phyloP scores from a whole-genome alignment of 495 filamentous ascomycete species.

The Penicillium flavigenum region DNA sequence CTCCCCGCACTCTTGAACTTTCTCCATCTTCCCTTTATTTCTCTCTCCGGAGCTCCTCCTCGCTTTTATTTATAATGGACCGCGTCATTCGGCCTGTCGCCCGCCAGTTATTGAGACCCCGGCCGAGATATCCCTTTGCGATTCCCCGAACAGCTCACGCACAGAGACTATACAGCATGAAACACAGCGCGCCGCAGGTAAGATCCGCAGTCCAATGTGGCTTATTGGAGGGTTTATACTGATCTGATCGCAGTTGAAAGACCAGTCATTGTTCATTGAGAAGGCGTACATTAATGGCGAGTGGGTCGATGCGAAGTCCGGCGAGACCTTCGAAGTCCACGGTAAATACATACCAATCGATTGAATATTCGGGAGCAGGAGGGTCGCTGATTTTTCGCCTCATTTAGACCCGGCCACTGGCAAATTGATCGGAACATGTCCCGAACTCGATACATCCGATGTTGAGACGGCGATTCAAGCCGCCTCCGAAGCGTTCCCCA shows the following conservation, averaged over 20 bases:
- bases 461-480: slow-evolving; percentile 75
- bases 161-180: slow-evolving; percentile 45
- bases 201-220: slow-evolving; percentile 8
- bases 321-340: slow-evolving; percentile 76
- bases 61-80: slow-evolving; percentile 35
- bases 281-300: slow-evolving; percentile 84
- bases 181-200: slow-evolving; percentile 44
- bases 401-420: slow-evolving; percentile 73
- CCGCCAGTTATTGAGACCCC: slow-evolving; percentile 40
- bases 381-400: not conserved
- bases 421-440: slow-evolving; percentile 75
- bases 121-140: slow-evolving; percentile 40
- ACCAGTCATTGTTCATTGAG: slow-evolving; percentile 76
- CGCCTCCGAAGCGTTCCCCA: slow-evolving; percentile 70
- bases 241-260: slow-evolving; percentile 62
- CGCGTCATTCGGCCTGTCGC: slow-evolving; percentile 40
- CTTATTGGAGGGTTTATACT: not conserved
- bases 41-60: not conserved
- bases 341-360: slow-evolving; percentile 42
- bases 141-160: slow-evolving; percentile 36
- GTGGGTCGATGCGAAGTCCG: slow-evolving; percentile 73
- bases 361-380: not conserved
- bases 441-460: slow-evolving; percentile 75
- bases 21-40: slow-evolving; percentile 4
- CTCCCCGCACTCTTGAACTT: slow-evolving; percentile 15